Conservation (phyloP, 2,329 filamentous ascomycete genomes). For the Purpureocillium lavendulum region DNA sequence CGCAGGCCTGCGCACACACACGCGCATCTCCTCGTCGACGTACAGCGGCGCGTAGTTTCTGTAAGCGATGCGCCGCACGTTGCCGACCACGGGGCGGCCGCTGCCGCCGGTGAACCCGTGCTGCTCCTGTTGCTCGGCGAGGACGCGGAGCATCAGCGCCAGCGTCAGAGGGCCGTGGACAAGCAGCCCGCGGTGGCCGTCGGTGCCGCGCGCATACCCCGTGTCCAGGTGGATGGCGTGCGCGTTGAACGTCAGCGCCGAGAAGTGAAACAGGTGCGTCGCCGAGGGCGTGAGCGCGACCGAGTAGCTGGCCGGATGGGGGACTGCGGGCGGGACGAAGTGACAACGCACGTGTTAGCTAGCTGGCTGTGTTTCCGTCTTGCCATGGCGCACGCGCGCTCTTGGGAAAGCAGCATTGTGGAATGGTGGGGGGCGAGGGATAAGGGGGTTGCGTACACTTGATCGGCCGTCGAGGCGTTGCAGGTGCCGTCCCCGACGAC, state of each 20-base stretch:
- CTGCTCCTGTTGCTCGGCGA: slow-evolving; percentile 34
- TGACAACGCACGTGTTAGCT: too few species aligned
- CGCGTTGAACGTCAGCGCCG: slow-evolving; percentile 84
- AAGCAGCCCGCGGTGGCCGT: slow-evolving; percentile 67
- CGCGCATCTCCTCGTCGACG: slow-evolving; percentile 58
- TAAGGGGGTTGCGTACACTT: slow-evolving; percentile 15
- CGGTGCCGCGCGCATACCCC: slow-evolving; percentile 57
- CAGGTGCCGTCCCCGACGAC: slow-evolving; percentile 4
- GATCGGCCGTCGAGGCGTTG: slow-evolving; percentile 11
- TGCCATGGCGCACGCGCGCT: too few species aligned
- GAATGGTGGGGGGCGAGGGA: too few species aligned
- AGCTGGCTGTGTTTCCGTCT: too few species aligned
- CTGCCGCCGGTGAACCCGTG: too few species aligned
- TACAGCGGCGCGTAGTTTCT: slow-evolving; percentile 77
- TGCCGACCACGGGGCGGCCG: slow-evolving; percentile 9
- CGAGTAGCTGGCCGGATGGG: slow-evolving; percentile 24
- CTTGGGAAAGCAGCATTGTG: too few species aligned
- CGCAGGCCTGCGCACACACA: slow-evolving; percentile 53
- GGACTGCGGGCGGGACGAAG: too few species aligned
- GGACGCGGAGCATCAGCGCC: slow-evolving; percentile 63
- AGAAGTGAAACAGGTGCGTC: slow-evolving; percentile 79
- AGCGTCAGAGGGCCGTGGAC: slow-evolving; percentile 83
- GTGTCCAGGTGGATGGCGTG: slow-evolving; percentile 84
- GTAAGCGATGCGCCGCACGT: slow-evolving; percentile 59
- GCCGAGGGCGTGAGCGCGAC: slow-evolving; percentile 57